These are phyloP conservation scores for Penicillium sp. DNA, from an alignment of 2,329 filamentous ascomycete genomes.

Conservation along the genomic window DNA sequence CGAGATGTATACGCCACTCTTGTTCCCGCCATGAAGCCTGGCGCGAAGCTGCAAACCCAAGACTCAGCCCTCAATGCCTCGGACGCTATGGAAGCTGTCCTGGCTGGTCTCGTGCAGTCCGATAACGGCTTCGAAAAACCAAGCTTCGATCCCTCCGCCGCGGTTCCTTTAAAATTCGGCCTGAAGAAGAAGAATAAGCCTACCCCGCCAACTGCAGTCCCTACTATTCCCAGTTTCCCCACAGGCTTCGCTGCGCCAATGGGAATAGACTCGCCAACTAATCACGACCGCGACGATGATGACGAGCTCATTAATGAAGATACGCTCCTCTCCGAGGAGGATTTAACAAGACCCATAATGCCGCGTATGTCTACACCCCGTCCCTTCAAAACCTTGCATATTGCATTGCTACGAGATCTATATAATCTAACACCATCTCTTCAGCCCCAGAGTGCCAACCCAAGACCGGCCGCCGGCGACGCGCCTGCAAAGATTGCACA, in stretches of 20 bases:
- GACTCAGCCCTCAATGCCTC: constrained; percentile 56
- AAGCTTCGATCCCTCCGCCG: constrained; percentile 57
- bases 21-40: constrained; percentile 68
- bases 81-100: constrained; percentile 35
- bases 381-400: neutral
- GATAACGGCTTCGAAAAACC: constrained; percentile 70
- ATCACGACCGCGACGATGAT: constrained; percentile 58
- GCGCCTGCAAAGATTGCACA: constrained; percentile 96
- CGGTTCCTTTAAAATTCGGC: constrained; percentile 64
- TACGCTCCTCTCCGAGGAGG: constrained; percentile 78
- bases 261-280: constrained; percentile 41
- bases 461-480: constrained; percentile 74
- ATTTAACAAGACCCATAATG: constrained; percentile 72
- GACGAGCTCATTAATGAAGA: constrained; percentile 93
- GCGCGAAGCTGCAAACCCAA: constrained; percentile 63
- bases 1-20: constrained; percentile 68
- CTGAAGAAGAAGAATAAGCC: constrained; percentile 57
- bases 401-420: neutral
- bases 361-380: constrained; percentile 64
- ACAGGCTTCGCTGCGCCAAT: constrained; percentile 40
- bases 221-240: constrained; percentile 32
- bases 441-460: constrained; percentile 82
- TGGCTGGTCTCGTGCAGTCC: constrained; percentile 26
- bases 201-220: constrained; percentile 12
- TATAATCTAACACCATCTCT: constrained; percentile 10